Percentiles rank a stretch among this genome's conserved stretches.
These are phyloP conservation scores for Grosmannia serpens DNA, from an alignment of 2,329 filamentous ascomycete species.

Conservation along the genomic window DNA sequence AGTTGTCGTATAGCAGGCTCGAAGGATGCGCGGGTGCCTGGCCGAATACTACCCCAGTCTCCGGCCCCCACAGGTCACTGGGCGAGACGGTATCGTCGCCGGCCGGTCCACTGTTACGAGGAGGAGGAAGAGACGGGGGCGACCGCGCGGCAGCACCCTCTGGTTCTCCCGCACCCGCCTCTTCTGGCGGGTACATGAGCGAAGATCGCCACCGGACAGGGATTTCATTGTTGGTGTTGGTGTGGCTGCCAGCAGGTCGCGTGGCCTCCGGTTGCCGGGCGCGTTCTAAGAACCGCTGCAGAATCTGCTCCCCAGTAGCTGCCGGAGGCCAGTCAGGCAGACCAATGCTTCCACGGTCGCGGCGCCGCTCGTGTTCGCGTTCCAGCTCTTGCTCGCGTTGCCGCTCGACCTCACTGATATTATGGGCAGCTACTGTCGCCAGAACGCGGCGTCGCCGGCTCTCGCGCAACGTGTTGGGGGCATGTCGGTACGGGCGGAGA, in stretches of 20 bases:
- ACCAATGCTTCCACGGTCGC: neutral
- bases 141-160: neutral
- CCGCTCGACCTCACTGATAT: neutral
- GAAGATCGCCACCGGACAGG: neutral
- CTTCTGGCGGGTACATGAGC: neutral
- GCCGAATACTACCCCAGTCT: neutral
- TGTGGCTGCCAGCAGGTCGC: neutral
- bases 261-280: neutral
- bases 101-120: neutral
- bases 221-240: neutral
- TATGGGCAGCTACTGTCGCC: neutral
- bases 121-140: neutral
- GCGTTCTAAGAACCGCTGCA: slow-evolving; percentile 1
- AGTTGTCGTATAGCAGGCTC: neutral
- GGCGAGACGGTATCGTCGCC: neutral
- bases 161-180: neutral
- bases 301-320: neutral
- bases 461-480: slow-evolving; percentile 7
- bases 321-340: neutral
- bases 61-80: neutral
- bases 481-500: slow-evolving; percentile 9
- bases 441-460: slow-evolving; percentile 12
- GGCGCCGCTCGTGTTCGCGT: neutral
- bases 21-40: neutral
- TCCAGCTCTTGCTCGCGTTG: neutral